Conservation (phyloP, 2,329 filamentous ascomycete genomes). For the Lasiodiplodia citricola region DNA sequence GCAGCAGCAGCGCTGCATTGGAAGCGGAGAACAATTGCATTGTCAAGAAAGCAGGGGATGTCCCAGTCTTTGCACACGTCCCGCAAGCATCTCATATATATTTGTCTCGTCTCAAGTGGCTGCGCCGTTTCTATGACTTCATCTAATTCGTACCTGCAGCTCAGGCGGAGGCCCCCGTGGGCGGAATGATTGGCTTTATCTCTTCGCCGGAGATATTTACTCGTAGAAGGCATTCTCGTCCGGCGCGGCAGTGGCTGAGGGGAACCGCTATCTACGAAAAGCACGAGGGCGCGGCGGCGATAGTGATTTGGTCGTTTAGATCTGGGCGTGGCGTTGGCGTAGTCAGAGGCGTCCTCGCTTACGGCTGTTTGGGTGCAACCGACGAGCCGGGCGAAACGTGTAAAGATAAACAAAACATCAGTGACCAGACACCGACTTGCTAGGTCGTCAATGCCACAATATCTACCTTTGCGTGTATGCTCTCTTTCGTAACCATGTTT, state of each 20-base stretch:
- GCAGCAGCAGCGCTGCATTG: background rate
- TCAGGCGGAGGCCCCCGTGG: background rate
- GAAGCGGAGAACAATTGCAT: background rate
- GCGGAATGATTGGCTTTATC: conserved; percentile 17
- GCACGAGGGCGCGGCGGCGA: conserved; percentile 6
- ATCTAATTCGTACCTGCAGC: conserved; percentile 18
- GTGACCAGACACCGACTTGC: background rate
- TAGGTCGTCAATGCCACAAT: too few relatives aligned
- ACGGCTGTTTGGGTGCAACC: background rate
- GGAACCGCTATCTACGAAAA: background rate
- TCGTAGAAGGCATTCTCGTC: background rate
- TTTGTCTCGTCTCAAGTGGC: background rate
- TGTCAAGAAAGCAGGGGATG: background rate
- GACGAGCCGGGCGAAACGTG: background rate
- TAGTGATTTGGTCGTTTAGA: conserved; percentile 6
- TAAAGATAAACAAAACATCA: background rate
- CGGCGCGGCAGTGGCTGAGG: conserved; percentile 16
- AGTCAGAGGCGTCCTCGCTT: conserved; percentile 1
- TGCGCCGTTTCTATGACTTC: background rate
- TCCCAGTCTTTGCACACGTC: background rate
- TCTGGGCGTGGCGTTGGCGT: conserved; percentile 3
- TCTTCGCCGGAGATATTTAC: background rate
- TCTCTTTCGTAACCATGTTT: too few relatives aligned
- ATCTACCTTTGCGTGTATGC: too few relatives aligned
- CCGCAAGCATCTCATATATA: background rate